Conservation (phyloP, 1,284 basidiomycete genomes). For the Filobasidium uniguttulatum region DNA sequence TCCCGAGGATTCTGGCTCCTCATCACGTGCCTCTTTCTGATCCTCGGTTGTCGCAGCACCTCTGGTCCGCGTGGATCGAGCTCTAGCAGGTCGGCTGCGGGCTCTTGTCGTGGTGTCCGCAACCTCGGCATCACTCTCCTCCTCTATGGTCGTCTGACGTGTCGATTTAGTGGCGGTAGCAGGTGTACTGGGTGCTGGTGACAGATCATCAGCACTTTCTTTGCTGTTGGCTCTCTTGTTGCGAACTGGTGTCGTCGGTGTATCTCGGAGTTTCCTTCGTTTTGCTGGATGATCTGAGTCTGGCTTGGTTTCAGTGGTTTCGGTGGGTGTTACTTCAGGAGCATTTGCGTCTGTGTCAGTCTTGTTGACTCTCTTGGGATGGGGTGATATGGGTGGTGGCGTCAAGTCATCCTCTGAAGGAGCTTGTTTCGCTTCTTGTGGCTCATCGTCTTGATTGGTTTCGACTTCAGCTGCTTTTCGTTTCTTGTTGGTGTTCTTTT, state of each 20-base stretch:
- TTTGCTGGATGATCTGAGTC: neutral
- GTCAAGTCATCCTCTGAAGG: slow-evolving; percentile 1
- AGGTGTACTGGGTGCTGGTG: slow-evolving; percentile 4
- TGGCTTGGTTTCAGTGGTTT: neutral
- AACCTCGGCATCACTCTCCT: neutral
- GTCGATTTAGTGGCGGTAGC: too few relatives aligned
- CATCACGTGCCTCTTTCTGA: neutral
- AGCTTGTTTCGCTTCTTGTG: neutral
- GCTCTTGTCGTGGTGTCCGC: neutral
- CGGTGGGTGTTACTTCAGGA: too few relatives aligned
- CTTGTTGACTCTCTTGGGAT: neutral
- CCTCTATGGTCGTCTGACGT: neutral
- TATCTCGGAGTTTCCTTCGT: too few relatives aligned
- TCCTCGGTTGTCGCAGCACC: too few relatives aligned
- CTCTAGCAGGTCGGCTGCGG: too few relatives aligned
- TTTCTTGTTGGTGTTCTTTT: too few relatives aligned
- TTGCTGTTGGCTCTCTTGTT: neutral
- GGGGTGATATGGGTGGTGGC: neutral
- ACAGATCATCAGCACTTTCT: slow-evolving; percentile 8
- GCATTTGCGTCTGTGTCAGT: neutral
- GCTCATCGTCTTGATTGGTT: neutral
- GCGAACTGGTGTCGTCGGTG: too few relatives aligned
- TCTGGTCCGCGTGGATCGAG: too few relatives aligned
- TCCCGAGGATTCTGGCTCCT: neutral
- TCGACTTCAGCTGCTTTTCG: neutral